A percentile compares a stretch with the other conserved stretches of the same genome.
Evolutionary conservation across 2,329 filamentous ascomycete species (phyloP).

Genomic region (Nothomitra cinnamomea): DNA sequence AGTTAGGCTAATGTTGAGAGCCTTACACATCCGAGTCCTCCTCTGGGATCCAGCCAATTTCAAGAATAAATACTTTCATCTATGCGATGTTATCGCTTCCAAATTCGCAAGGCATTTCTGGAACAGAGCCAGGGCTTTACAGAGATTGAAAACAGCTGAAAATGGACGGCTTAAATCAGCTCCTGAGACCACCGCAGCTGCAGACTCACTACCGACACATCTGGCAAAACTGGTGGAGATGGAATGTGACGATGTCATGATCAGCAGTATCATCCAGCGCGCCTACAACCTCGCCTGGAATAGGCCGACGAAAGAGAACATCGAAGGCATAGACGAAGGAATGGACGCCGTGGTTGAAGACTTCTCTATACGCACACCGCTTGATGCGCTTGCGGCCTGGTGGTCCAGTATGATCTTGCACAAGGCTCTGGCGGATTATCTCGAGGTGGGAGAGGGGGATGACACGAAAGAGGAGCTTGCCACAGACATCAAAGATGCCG

Average conservation of each 20-base stretch:
- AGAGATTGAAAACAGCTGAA: constrained; percentile 11
- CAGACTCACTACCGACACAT: constrained; percentile 59
- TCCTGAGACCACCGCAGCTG: constrained; percentile 27
- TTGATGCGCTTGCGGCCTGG: constrained; percentile 86
- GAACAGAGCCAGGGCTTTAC: constrained; percentile 58
- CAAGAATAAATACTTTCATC: constrained; percentile 39
- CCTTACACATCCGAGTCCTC: constrained; percentile 77
- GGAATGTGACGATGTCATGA: constrained; percentile 69
- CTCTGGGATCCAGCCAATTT: constrained; percentile 60
- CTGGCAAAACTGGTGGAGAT: constrained; percentile 58
- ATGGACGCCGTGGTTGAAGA: constrained; percentile 79
- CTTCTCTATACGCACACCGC: constrained; percentile 63
- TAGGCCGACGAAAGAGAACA: constrained; percentile 51
- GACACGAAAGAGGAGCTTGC: constrained; percentile 26
- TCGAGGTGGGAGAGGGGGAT: constrained; percentile 22
- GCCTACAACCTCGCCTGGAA: constrained; percentile 88
- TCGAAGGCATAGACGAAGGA: constrained; percentile 45
- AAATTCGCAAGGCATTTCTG: constrained; percentile 62
- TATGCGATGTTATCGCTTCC: constrained; percentile 52
- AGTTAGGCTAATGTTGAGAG: constrained; percentile 73
- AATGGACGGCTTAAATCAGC: constrained; percentile 23
- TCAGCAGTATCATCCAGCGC: constrained; percentile 60
- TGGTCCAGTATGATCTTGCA: constrained; percentile 64
- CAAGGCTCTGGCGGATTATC: constrained; percentile 41
- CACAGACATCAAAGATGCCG: constrained; percentile 46